A percentile compares a stretch with the other conserved stretches of the same genome.
Evolutionary conservation across 345 rosid species (phyloP).

Genomic region (Populus simonii): DNA sequence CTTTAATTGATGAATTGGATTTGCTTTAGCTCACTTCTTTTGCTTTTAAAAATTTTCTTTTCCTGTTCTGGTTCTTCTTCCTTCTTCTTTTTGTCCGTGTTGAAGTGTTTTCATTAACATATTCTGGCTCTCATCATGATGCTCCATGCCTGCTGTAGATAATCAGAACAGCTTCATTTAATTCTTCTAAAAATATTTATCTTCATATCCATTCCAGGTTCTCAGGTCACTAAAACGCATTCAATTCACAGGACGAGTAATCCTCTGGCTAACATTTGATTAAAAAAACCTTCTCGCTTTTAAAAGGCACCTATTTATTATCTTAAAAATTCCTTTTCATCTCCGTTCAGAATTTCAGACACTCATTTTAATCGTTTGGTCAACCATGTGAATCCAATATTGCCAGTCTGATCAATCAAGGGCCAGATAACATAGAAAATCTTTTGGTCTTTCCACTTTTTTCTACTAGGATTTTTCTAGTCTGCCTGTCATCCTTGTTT

Average conservation of each 20-base stretch:
- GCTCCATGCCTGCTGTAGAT: background rate
- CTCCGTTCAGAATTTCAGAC: background rate
- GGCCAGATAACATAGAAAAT: background rate
- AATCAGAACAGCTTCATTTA: background rate
- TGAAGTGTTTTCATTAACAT: background rate
- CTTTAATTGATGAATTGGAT: background rate
- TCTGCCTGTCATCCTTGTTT: background rate
- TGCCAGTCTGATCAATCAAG: background rate
- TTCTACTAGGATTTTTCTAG: background rate
- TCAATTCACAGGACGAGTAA: background rate
- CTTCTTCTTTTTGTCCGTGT: background rate
- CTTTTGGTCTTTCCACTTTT: background rate
- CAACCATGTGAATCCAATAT: background rate
- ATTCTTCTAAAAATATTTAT: background rate
- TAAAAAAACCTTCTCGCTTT: background rate
- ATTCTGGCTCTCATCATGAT: background rate
- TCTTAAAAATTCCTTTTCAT: background rate
- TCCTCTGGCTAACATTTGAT: background rate
- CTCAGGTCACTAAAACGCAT: background rate
- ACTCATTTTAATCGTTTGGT: background rate
- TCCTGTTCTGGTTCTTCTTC: background rate
- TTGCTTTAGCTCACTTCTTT: background rate
- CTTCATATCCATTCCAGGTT: background rate
- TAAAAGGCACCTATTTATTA: no score
- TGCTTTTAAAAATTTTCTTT: background rate